Evolutionary conservation across 169 alveolate species (phyloP).

Genomic region (Amoebophrya sp.): DNA sequence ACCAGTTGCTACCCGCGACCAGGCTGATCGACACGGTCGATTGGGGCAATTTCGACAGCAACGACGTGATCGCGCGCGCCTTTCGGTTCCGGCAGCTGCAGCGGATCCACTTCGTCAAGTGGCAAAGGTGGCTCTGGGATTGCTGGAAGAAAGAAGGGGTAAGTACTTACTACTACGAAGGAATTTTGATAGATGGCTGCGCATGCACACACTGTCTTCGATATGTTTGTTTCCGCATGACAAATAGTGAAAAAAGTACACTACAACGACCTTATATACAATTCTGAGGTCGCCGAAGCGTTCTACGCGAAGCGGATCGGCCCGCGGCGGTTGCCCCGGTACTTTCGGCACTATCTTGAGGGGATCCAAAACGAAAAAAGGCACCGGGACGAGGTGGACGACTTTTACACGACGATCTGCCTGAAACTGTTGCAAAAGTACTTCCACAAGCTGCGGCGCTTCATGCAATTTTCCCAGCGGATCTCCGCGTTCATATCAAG

Average conservation of each 20-base stretch:
- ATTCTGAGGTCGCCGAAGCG: background rate
- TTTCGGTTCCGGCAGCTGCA: slow-evolving; percentile 17
- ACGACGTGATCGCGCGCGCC: slow-evolving; percentile 9
- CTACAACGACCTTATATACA: too few relatives aligned
- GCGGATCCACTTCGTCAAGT: background rate
- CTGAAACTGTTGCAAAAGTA: background rate
- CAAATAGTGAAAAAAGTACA: too few relatives aligned
- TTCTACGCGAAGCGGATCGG: background rate
- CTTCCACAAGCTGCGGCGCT: background rate
- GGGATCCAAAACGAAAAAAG: too few relatives aligned
- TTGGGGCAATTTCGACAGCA: background rate
- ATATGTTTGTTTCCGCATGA: too few relatives aligned
- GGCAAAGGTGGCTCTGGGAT: slow-evolving; percentile 1
- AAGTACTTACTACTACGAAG: background rate
- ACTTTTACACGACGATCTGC: background rate
- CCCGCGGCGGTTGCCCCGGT: too few relatives aligned
- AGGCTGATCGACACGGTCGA: background rate
- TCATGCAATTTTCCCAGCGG: background rate
- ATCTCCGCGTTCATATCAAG: too few relatives aligned
- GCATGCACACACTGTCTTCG: too few relatives aligned
- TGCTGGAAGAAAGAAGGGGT: background rate
- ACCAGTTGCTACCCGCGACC: background rate
- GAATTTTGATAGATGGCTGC: background rate
- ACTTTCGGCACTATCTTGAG: too few relatives aligned
- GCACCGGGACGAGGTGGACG: background rate